phyloP scores from a whole-genome alignment of 129 eudicot genomes.

The Tagetes erecta region DNA sequence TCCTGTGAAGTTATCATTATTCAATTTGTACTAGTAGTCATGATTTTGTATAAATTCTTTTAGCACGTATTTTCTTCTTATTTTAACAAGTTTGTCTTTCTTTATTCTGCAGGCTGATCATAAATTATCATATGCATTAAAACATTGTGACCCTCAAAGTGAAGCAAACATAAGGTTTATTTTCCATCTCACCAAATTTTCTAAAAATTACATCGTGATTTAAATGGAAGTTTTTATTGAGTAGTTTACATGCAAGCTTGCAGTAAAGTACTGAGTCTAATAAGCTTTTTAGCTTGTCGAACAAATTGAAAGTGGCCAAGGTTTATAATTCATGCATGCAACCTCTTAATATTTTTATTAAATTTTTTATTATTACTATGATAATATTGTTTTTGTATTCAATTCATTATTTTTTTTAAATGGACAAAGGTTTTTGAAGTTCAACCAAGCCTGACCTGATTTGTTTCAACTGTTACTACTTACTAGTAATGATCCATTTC shows the following conservation, averaged over 20 bases:
- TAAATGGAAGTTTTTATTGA: background rate
- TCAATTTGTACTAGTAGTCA: constrained; percentile 1
- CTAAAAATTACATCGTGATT: background rate
- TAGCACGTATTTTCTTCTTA: constrained; percentile 20
- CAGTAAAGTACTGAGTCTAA: background rate
- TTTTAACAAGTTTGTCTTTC: background rate
- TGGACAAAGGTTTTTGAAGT: background rate
- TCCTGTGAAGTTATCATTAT: background rate
- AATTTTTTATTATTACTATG: background rate
- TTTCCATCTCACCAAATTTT: constrained; percentile 13
- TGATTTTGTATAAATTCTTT: constrained; percentile 14
- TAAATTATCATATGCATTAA: constrained; percentile 79
- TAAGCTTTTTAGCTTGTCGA: background rate
- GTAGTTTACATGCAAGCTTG: constrained; percentile 11
- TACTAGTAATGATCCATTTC: background rate
- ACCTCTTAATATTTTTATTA: background rate
- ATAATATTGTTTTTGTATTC: background rate
- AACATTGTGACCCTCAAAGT: constrained; percentile 67
- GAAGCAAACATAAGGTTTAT: constrained; percentile 81
- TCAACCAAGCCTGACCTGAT: background rate
- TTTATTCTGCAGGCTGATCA: constrained; percentile 70
- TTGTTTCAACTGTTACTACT: background rate
- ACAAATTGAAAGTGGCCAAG: background rate
- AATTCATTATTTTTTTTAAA: background rate
- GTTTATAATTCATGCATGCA: background rate